phyloP scores from a whole-genome alignment of 2,329 filamentous ascomycete species.

The Aspergillus sp. region DNA sequence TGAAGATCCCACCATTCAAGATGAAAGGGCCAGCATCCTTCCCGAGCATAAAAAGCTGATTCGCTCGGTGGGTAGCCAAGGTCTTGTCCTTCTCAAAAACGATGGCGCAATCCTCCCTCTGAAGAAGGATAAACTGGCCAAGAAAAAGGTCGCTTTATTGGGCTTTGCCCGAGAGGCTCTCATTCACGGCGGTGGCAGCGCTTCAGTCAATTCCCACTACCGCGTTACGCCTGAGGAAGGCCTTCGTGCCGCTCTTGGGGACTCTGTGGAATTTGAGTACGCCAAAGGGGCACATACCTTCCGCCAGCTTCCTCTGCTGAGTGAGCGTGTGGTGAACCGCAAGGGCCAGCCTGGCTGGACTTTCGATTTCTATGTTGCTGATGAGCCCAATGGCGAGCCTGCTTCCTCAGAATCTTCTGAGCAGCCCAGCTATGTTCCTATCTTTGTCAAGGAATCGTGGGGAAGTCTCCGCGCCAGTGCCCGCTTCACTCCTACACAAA shows the following conservation, averaged over 20 bases:
- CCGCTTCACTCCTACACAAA: background rate
- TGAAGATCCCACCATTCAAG: slow-evolving; percentile 3
- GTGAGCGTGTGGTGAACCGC: background rate
- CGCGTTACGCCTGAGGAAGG: slow-evolving; percentile 7
- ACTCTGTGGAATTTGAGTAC: slow-evolving; percentile 6
- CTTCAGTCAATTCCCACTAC: slow-evolving; percentile 8
- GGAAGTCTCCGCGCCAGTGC: background rate
- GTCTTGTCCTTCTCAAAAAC: slow-evolving; percentile 10
- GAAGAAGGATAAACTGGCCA: slow-evolving; percentile 1
- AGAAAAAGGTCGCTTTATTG: slow-evolving; percentile 3
- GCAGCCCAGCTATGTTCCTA: slow-evolving; percentile 1
- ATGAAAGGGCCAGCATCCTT: slow-evolving; percentile 1
- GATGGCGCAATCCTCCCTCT: background rate
- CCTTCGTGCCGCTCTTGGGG: slow-evolving; percentile 2
- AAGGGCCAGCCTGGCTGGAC: slow-evolving; percentile 5
- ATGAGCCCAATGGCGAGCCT: background rate
- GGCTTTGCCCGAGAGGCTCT: slow-evolving; percentile 7
- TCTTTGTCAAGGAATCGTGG: background rate
- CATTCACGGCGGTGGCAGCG: slow-evolving; percentile 9
- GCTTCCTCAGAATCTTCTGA: background rate
- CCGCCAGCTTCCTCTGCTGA: slow-evolving; percentile 5
- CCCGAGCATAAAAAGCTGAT: slow-evolving; percentile 9
- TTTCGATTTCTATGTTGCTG: slow-evolving; percentile 1
- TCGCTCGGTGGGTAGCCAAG: slow-evolving; percentile 2
- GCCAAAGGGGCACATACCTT: slow-evolving; percentile 11